Evolutionary conservation across 768 basidiomycete genomes (phyloP).

Genomic region (Rhodosporidiobolus sp.): DNA sequence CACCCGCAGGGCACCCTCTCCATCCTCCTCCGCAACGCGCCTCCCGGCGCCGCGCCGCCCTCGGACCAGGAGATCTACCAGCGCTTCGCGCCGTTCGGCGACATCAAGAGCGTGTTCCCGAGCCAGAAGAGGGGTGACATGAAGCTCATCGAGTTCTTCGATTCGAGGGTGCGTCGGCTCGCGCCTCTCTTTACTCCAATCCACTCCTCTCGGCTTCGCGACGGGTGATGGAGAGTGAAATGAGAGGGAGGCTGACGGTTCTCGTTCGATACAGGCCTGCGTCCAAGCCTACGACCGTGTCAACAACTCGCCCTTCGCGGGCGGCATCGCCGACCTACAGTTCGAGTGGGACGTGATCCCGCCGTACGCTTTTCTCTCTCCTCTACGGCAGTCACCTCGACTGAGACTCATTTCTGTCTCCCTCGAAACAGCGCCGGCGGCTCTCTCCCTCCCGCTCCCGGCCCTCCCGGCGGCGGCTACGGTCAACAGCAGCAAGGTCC

Average conservation of each 20-base stretch:
- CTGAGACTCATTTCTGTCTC: neutral
- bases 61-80: constrained; percentile 81
- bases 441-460: neutral
- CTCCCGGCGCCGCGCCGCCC: constrained; percentile 65
- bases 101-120: constrained; percentile 74
- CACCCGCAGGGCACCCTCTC: constrained; percentile 70
- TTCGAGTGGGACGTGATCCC: constrained; percentile 69
- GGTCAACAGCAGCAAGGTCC: neutral
- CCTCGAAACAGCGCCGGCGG: neutral
- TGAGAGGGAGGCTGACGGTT: too few relatives aligned
- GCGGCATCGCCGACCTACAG: constrained; percentile 81
- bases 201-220: too few relatives aligned
- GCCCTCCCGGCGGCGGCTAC: neutral
- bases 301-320: constrained; percentile 71
- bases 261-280: constrained; percentile 71
- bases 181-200: neutral
- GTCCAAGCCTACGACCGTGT: constrained; percentile 75
- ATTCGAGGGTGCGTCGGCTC: constrained; percentile 67
- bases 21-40: constrained; percentile 60
- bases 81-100: constrained; percentile 83
- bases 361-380: constrained; percentile 7
- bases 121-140: constrained; percentile 48
- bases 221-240: too few relatives aligned
- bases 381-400: too few relatives aligned
- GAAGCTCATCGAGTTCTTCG: constrained; percentile 89